Evolutionary conservation across 2,329 filamentous ascomycete genomes (phyloP).

Genomic region (Hypoxylon sp.): DNA sequence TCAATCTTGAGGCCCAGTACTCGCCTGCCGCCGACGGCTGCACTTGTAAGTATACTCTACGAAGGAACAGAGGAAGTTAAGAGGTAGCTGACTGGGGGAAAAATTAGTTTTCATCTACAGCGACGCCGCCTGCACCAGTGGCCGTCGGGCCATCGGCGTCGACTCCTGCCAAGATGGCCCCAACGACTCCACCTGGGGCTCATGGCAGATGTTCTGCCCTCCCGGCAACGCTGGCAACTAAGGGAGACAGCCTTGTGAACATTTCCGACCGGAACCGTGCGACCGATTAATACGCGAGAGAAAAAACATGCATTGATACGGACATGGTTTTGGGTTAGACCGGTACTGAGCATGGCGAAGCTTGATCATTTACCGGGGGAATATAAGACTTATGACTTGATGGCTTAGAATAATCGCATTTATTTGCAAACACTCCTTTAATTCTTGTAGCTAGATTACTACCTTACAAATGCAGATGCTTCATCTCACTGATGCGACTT

Average conservation of each 20-base stretch:
- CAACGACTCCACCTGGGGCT: slow-evolving; percentile 16
- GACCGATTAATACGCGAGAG: not conserved
- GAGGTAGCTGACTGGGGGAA: not conserved
- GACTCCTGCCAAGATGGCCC: slow-evolving; percentile 16
- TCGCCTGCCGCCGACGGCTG: slow-evolving; percentile 45
- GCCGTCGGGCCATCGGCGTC: slow-evolving; percentile 7
- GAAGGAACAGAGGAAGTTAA: not conserved
- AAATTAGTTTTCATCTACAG: slow-evolving; percentile 37
- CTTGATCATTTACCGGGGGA: slow-evolving; percentile 14
- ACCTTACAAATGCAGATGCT: not conserved
- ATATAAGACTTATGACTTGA: slow-evolving; percentile 2
- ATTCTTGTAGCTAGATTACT: slow-evolving; percentile 7
- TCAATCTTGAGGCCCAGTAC: slow-evolving; percentile 43
- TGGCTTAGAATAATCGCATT: not conserved
- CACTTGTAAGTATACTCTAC: slow-evolving; percentile 42
- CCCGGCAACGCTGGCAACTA: not conserved
- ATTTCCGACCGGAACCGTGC: not conserved
- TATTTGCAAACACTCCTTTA: not conserved
- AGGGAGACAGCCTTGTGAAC: not conserved
- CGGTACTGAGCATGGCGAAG: slow-evolving; percentile 11
- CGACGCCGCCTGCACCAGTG: slow-evolving; percentile 19
- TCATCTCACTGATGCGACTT: not conserved
- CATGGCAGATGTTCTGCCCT: slow-evolving; percentile 23
- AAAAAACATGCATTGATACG: not conserved
- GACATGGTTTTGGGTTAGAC: not conserved